phyloP scores from a whole-genome alignment of 768 basidiomycete genomes.

The Cyathus striatus region DNA sequence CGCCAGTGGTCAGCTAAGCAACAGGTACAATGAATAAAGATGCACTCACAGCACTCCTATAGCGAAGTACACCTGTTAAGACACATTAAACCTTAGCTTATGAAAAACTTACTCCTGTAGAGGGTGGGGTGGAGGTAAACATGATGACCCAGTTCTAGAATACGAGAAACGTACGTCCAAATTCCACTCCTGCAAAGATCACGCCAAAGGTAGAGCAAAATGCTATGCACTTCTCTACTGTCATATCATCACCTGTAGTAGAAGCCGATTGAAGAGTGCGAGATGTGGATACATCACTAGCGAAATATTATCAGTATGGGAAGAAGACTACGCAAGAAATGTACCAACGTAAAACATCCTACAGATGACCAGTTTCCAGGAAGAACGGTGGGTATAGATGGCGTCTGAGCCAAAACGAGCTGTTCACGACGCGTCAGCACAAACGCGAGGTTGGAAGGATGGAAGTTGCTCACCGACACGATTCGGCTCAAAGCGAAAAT shows the following conservation, averaged over 20 bases:
- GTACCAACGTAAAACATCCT: slow-evolving; percentile 46
- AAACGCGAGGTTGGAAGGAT: no score
- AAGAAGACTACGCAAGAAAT: not conserved
- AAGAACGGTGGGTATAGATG: slow-evolving; percentile 24
- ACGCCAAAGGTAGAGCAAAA: slow-evolving; percentile 31
- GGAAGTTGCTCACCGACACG: no score
- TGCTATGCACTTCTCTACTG: slow-evolving; percentile 35
- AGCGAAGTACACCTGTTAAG: not conserved
- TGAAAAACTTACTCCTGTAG: not conserved
- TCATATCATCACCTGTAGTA: slow-evolving; percentile 48
- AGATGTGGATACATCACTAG: slow-evolving; percentile 31
- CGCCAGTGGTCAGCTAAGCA: not conserved
- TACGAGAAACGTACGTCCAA: slow-evolving; percentile 32
- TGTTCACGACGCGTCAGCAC: no score
- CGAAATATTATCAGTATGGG: not conserved
- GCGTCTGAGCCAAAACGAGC: not conserved
- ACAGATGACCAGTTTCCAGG: slow-evolving; percentile 39
- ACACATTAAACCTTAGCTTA: not conserved
- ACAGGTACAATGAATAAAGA: not conserved
- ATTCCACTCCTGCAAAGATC: slow-evolving; percentile 63
- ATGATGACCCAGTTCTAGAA: not conserved
- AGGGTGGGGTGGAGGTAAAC: not conserved
- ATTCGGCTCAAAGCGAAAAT: no score
- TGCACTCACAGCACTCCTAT: slow-evolving; percentile 36
- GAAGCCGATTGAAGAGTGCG: slow-evolving; percentile 48